These are phyloP conservation scores for Aspergillus kassunensis DNA, from an alignment of 495 filamentous ascomycete species.

Conservation along the genomic window DNA sequence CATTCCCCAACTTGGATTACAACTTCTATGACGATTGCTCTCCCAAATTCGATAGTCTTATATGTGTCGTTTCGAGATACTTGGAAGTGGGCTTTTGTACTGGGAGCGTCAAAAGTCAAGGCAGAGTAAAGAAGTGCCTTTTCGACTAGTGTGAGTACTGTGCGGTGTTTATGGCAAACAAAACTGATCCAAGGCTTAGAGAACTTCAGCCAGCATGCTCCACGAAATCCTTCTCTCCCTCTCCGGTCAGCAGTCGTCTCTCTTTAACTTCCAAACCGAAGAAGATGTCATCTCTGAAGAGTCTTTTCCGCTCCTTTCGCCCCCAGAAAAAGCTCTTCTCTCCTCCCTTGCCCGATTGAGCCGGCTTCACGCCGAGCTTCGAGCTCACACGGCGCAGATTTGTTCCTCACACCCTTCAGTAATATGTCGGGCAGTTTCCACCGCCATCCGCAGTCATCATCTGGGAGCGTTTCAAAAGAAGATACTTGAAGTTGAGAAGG, in stretches of 20 bases:
- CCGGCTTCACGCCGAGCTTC: constrained; percentile 67
- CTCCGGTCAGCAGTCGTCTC: constrained; percentile 85
- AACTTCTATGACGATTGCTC: not conserved
- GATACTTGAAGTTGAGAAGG: constrained; percentile 77
- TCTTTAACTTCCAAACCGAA: constrained; percentile 54
- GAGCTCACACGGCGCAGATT: constrained; percentile 57
- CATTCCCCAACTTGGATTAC: too few species aligned
- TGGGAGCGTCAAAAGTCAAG: constrained; percentile 33
- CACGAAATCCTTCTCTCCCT: constrained; percentile 95
- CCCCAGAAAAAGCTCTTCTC: constrained; percentile 78
- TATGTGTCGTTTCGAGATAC: constrained; percentile 52
- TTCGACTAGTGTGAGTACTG: constrained; percentile 23
- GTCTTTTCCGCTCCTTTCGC: constrained; percentile 57
- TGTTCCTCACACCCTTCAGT: constrained; percentile 66
- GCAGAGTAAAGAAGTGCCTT: constrained; percentile 18
- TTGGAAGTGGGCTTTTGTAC: constrained; percentile 44
- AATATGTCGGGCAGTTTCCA: constrained; percentile 85
- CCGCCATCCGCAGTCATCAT: constrained; percentile 66
- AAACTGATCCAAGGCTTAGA: constrained; percentile 18
- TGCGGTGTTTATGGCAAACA: constrained; percentile 1
- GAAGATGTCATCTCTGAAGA: constrained; percentile 36
- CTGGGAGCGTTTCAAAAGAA: constrained; percentile 75
- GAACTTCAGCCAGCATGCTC: constrained; percentile 63
- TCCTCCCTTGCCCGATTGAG: constrained; percentile 69
- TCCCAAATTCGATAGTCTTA: constrained; percentile 11